Percentiles rank a stretch among this genome's conserved stretches.
These are phyloP conservation scores for Sphaerosporella brunnea DNA, from an alignment of 495 filamentous ascomycete species.

Conservation along the genomic window DNA sequence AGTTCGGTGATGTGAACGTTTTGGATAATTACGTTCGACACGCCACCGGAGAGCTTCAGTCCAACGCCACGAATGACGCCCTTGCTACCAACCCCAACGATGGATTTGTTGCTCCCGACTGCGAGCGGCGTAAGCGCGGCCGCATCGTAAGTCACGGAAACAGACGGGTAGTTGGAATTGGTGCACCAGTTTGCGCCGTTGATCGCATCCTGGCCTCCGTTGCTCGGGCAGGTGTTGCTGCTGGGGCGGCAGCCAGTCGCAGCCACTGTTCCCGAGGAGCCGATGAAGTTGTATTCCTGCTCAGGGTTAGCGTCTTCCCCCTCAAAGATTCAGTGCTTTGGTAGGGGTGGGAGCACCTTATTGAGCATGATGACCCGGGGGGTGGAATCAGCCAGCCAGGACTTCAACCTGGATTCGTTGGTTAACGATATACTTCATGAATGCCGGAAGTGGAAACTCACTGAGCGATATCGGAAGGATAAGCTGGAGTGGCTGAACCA, in stretches of 20 bases:
- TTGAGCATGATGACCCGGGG: slow-evolving; percentile 35
- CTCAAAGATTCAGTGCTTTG: no score
- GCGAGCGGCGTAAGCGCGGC: slow-evolving; percentile 25
- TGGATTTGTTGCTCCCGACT: slow-evolving; percentile 27
- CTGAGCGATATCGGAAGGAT: slow-evolving; percentile 30
- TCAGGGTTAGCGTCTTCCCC: no score
- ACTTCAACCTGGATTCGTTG: slow-evolving; percentile 13
- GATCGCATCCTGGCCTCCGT: slow-evolving; percentile 32
- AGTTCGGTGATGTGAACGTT: slow-evolving; percentile 21
- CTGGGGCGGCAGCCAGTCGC: slow-evolving; percentile 31
- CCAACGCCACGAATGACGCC: slow-evolving; percentile 30
- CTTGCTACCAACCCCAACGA: slow-evolving; percentile 24
- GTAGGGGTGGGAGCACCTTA: no score
- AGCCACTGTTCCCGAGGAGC: slow-evolving; percentile 29
- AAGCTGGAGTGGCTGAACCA: slow-evolving; percentile 31
- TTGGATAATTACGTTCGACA: slow-evolving; percentile 28
- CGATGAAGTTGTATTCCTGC: slow-evolving; percentile 33
- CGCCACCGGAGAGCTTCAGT: slow-evolving; percentile 27
- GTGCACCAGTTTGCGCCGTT: slow-evolving; percentile 27
- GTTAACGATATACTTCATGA: background rate
- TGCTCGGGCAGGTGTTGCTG: slow-evolving; percentile 20
- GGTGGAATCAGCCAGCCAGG: slow-evolving; percentile 28
- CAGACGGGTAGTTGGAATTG: slow-evolving; percentile 8
- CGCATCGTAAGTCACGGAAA: slow-evolving; percentile 30
- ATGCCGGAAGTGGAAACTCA: background rate